Evolutionary conservation across 2,329 filamentous ascomycete species (phyloP).

Genomic region (Aciculosporium take): DNA sequence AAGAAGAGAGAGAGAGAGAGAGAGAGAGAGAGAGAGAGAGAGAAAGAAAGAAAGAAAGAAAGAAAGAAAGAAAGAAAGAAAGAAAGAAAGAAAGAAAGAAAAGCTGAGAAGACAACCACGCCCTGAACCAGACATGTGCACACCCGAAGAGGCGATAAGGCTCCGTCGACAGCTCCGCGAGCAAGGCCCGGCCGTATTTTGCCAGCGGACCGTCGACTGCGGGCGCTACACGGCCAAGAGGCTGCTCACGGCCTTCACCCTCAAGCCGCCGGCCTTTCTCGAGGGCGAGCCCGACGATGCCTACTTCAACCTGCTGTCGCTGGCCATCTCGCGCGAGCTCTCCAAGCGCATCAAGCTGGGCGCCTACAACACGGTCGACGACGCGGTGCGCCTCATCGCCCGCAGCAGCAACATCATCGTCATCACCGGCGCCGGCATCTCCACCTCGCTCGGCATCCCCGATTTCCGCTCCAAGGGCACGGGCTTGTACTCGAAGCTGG

Average conservation of each 20-base stretch:
- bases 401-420: constrained; percentile 75
- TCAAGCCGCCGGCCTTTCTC: constrained; percentile 59
- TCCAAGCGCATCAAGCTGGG: constrained; percentile 66
- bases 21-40: no score
- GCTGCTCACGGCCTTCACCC: constrained; percentile 73
- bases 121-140: constrained; percentile 44
- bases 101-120: no score
- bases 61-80: constrained; percentile 11
- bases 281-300: constrained; percentile 52
- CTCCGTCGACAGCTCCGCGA: constrained; percentile 59
- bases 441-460: constrained; percentile 88
- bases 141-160: constrained; percentile 51
- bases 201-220: constrained; percentile 53
- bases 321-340: constrained; percentile 68
- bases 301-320: constrained; percentile 60
- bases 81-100: no score
- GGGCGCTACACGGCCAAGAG: constrained; percentile 64
- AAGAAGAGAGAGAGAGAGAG: no score
- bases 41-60: no score
- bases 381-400: constrained; percentile 66
- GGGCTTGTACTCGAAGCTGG: constrained; percentile 77
- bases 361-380: constrained; percentile 72
- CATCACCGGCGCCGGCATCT: constrained; percentile 90
- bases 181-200: constrained; percentile 66
- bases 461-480: constrained; percentile 92